Base-by-base conservation (phyloP, 106 monocot genomes). In the Dactylorhiza incarnata region DNA sequence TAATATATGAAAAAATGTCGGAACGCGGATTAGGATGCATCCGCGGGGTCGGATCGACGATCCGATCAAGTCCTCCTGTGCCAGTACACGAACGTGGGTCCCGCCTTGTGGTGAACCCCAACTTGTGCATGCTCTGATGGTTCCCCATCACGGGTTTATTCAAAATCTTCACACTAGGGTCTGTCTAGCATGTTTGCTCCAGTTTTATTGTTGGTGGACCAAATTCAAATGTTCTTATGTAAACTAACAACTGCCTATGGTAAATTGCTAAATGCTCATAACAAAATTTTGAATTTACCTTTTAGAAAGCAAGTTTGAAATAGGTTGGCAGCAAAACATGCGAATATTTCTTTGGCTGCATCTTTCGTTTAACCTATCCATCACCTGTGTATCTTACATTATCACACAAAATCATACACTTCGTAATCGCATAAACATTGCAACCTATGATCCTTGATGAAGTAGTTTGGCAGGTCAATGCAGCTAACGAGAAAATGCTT, bases 401-500 rank as follows among this genome's bases (percentile, higher is more conserved):
- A 9, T 52, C 14, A 14, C 51, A 9, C 14, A 52, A 50, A 50
- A 52, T 14, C 14, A 14, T 14, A 1, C 14, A 4, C 14, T 52
- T 52, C 16, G 10, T 43, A 11, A 10, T 9, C 17, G 12, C 69
- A 44, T 29, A 14, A 10, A 45, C 4, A 45, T 72, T 48, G n/a
- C 17, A 48, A 1, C 5, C 3, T 17, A 68, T 24, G 54, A 46
- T 58, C 47, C 48, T 17, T 71, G 66, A 44, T 77, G 10, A 68
- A 50, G 19, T 52, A 15, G 25, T 19, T 48, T 48, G 71, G 75
- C 80, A 92, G 92, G 95, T 95, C 23, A 95, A 95, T 83, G 89
- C 92, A 45, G 95, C 92, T 73, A 88, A 95, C 75, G 83, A 92
- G 68, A 70, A 72, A 71, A 89, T 95, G 92, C 84, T 90, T 47